Conservation (phyloP, 345 rosid genomes). For the Eucalyptus melliodora region DNA sequence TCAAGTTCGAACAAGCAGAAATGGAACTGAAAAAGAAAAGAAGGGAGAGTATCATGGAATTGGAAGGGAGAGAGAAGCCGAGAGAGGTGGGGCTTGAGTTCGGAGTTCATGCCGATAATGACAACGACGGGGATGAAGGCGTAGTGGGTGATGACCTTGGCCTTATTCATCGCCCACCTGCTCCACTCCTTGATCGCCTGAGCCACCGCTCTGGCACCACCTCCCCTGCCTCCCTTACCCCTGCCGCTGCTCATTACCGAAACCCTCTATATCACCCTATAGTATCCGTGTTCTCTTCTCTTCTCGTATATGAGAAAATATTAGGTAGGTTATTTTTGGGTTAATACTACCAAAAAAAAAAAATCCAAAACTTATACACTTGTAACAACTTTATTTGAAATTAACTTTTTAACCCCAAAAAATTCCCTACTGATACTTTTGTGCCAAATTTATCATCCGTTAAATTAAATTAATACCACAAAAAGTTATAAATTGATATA, state of each 20-base stretch:
- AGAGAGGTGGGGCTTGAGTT: conserved; percentile 76
- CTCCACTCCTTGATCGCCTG: conserved; percentile 74
- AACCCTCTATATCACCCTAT: neutral
- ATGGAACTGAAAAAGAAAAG: neutral
- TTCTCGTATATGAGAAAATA: neutral
- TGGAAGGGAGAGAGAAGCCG: conserved; percentile 87
- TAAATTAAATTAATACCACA: too few relatives aligned
- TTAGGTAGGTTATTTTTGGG: neutral
- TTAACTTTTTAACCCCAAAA: too few relatives aligned
- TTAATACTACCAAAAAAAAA: neutral
- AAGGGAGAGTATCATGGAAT: neutral
- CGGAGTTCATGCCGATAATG: conserved; percentile 88
- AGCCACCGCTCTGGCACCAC: conserved; percentile 23
- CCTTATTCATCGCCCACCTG: conserved; percentile 85
- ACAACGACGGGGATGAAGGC: conserved; percentile 85
- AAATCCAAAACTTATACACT: too few relatives aligned
- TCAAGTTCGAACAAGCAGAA: neutral
- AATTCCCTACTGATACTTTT: too few relatives aligned
- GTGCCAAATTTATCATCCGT: rapidly evolving
- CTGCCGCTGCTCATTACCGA: conserved; percentile 17
- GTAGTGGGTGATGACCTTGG: conserved; percentile 78
- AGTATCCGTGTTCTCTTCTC: neutral
- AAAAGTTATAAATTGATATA: too few relatives aligned
- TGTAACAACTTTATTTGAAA: neutral
- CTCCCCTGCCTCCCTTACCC: conserved; percentile 33